Evolutionary conservation across 2,329 filamentous ascomycete genomes (phyloP).

Genomic region (Colletotrichum neosansevieriae): DNA sequence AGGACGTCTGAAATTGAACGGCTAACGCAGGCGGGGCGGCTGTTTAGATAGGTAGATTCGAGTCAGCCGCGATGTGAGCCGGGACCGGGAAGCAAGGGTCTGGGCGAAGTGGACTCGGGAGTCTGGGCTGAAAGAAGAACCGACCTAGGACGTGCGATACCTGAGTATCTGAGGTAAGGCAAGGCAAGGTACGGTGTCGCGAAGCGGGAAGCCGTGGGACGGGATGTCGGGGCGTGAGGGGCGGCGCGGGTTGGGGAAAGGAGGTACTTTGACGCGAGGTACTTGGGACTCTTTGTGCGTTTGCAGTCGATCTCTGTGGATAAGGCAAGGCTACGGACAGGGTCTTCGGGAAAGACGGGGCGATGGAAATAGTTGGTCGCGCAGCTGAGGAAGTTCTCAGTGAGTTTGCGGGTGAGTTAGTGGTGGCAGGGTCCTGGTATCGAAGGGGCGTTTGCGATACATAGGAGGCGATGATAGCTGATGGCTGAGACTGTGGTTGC

Average conservation of each 20-base stretch:
- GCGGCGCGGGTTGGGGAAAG: not conserved
- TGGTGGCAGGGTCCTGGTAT: not conserved
- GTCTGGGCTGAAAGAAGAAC: conserved; percentile 15
- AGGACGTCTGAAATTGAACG: not conserved
- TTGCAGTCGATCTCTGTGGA: too few species aligned
- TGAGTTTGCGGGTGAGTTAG: not conserved
- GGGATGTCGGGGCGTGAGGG: conserved; percentile 1
- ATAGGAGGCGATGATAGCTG: conserved; percentile 21
- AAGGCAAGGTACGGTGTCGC: not conserved
- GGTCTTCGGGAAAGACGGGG: not conserved
- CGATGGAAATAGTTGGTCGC: too few species aligned
- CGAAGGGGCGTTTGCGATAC: conserved; percentile 6
- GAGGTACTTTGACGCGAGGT: not conserved
- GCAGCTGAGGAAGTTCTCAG: not conserved
- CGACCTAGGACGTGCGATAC: conserved; percentile 16
- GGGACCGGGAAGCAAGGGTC: conserved; percentile 27
- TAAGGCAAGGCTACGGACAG: not conserved
- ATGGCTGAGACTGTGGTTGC: conserved; percentile 5
- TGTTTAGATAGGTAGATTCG: conserved; percentile 25
- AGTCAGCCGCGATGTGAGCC: conserved; percentile 14
- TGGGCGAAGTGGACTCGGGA: conserved; percentile 13
- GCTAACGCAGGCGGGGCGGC: conserved; percentile 9
- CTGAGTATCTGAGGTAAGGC: not conserved
- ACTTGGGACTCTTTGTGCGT: too few species aligned
- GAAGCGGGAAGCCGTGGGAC: not conserved